Evolutionary conservation across 2,329 filamentous ascomycete species (phyloP).

Genomic region (Sphaerulina populicola): DNA sequence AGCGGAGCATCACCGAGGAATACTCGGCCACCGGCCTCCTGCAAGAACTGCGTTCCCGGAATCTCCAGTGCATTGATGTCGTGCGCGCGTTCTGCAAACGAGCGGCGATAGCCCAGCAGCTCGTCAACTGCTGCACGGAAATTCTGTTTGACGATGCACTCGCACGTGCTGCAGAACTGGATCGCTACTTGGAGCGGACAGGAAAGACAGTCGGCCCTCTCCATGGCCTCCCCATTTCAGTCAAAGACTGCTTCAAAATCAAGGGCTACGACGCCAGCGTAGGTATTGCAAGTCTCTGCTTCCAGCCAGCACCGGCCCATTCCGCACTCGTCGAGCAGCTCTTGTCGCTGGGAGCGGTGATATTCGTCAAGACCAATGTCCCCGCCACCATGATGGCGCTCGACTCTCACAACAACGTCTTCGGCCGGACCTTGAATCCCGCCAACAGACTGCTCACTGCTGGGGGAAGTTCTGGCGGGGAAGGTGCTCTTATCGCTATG

Average conservation of each 20-base stretch:
- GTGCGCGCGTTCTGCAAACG: slow-evolving; percentile 41
- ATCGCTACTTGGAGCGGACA: slow-evolving; percentile 33
- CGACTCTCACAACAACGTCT: slow-evolving; percentile 48
- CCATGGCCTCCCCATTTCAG: slow-evolving; percentile 36
- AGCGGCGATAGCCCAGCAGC: slow-evolving; percentile 42
- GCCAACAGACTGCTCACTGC: slow-evolving; percentile 43
- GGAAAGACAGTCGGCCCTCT: slow-evolving; percentile 38
- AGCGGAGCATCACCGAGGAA: slow-evolving; percentile 49
- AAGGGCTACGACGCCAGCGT: slow-evolving; percentile 34
- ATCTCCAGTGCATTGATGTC: slow-evolving; percentile 14
- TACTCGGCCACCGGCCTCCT: slow-evolving; percentile 42
- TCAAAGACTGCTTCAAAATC: slow-evolving; percentile 34
- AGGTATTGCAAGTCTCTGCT: slow-evolving; percentile 38
- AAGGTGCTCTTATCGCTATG: slow-evolving; percentile 45
- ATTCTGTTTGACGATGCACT: slow-evolving; percentile 35
- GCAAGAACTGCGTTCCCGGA: slow-evolving; percentile 30
- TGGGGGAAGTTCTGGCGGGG: slow-evolving; percentile 47
- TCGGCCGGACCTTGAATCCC: slow-evolving; percentile 44
- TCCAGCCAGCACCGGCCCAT: slow-evolving; percentile 46
- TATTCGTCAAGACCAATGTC: slow-evolving; percentile 48
- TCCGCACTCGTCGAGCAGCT: slow-evolving; percentile 42
- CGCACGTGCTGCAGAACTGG: slow-evolving; percentile 35
- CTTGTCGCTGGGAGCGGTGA: slow-evolving; percentile 41
- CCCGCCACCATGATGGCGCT: slow-evolving; percentile 42
- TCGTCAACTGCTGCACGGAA: slow-evolving; percentile 42